phyloP scores from a whole-genome alignment of 2,329 filamentous ascomycete genomes.

The Aureobasidium sp. region DNA sequence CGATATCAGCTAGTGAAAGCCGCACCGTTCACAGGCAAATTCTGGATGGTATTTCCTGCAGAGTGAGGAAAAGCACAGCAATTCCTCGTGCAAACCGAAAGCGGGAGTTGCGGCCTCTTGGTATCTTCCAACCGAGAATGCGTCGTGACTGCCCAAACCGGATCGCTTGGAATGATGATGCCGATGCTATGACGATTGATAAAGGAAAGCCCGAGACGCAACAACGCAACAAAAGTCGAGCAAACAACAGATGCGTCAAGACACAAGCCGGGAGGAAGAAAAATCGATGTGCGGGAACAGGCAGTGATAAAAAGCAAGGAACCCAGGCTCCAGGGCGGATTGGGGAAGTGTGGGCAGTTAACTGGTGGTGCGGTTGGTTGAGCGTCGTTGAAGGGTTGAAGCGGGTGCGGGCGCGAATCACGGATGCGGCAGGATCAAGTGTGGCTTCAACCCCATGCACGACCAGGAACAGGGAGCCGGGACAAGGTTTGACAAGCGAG shows the following conservation, averaged over 20 bases:
- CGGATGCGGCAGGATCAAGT: slow-evolving; percentile 16
- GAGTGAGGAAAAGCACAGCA: slow-evolving; percentile 11
- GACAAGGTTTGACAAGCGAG: slow-evolving; percentile 17
- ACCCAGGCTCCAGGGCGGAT: slow-evolving; percentile 17
- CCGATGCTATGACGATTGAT: slow-evolving; percentile 13
- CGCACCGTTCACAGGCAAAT: slow-evolving; percentile 19
- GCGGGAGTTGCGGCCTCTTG: slow-evolving; percentile 13
- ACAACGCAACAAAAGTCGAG: slow-evolving; percentile 21
- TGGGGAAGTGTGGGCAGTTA: slow-evolving; percentile 13
- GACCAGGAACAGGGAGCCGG: slow-evolving; percentile 17
- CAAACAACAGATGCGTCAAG: slow-evolving; percentile 14
- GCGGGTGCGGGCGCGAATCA: slow-evolving; percentile 16
- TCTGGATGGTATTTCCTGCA: not conserved
- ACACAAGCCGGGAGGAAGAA: slow-evolving; percentile 2
- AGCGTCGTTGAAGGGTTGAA: slow-evolving; percentile 18
- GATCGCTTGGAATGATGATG: not conserved
- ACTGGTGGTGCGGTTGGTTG: slow-evolving; percentile 14
- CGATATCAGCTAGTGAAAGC: slow-evolving; percentile 36
- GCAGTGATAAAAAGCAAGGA: slow-evolving; percentile 17
- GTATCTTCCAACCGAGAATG: slow-evolving; percentile 15
- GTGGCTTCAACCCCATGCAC: slow-evolving; percentile 16
- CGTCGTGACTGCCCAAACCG: slow-evolving; percentile 12
- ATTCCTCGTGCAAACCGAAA: slow-evolving; percentile 8
- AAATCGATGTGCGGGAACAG: slow-evolving; percentile 10
- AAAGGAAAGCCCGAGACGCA: slow-evolving; percentile 12